phyloP scores from a whole-genome alignment of 179 eudicot species.

The Pouteria campechiana region DNA sequence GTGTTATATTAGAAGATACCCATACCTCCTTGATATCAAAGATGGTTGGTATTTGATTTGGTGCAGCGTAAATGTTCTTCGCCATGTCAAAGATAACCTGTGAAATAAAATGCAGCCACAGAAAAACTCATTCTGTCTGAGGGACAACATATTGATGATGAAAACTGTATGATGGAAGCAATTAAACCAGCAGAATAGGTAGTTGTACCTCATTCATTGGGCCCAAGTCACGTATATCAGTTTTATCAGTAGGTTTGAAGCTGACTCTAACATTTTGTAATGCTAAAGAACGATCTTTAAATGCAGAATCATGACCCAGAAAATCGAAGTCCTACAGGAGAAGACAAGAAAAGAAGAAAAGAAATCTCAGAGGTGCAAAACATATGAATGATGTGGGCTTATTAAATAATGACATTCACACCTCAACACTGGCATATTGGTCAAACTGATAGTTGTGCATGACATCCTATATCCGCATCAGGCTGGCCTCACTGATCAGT shows the following conservation, averaged over 20 bases:
- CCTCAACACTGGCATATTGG: too few relatives aligned
- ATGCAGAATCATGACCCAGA: constrained; percentile 7
- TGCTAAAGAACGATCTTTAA: too few relatives aligned
- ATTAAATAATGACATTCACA: too few relatives aligned
- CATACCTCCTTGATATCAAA: constrained; percentile 68
- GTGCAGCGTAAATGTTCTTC: constrained; percentile 59
- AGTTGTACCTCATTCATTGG: constrained; percentile 54
- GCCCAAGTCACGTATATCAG: constrained; percentile 72
- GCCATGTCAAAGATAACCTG: constrained; percentile 53
- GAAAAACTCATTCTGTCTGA: neutral
- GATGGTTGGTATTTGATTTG: constrained; percentile 46
- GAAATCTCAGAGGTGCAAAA: too few relatives aligned
- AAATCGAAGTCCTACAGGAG: constrained; percentile 56
- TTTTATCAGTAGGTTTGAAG: constrained; percentile 69
- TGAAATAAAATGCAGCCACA: constrained; percentile 3
- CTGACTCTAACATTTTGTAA: constrained; percentile 58
- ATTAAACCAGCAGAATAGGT: neutral
- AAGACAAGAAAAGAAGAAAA: neutral
- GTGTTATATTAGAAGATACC: neutral
- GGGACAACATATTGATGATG: neutral
- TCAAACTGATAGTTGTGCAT: too few relatives aligned
- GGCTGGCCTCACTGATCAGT: too few relatives aligned
- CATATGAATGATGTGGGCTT: too few relatives aligned
- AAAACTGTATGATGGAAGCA: neutral
- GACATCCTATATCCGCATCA: too few relatives aligned